Conservation (phyloP, 495 filamentous ascomycete species). For the Neurospora terricola region DNA sequence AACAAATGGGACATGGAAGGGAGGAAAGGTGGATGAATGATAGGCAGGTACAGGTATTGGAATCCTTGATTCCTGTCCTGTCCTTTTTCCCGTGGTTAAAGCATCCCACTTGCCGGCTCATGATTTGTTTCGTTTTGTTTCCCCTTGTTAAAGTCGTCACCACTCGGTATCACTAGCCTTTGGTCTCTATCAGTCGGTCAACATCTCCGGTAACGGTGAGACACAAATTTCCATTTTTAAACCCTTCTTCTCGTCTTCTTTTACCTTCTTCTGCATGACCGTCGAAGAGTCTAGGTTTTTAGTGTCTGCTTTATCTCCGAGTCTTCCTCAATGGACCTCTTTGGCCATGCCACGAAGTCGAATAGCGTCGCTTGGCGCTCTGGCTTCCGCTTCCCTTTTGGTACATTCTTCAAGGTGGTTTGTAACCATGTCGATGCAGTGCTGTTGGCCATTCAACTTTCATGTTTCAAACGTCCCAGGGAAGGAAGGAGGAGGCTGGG, state of each 20-base stretch:
- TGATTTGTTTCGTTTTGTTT: neutral
- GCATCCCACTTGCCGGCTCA: neutral
- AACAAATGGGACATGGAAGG: neutral
- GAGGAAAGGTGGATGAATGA: neutral
- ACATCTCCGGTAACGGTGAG: neutral
- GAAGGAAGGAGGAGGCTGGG: neutral
- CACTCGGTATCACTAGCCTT: neutral
- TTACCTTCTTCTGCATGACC: neutral
- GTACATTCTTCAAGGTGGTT: no score
- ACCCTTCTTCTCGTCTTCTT: neutral
- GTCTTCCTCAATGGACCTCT: neutral
- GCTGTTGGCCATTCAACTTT: neutral
- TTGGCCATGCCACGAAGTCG: neutral
- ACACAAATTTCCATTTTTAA: neutral
- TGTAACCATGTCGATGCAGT: neutral
- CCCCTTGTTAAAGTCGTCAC: neutral
- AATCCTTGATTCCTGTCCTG: neutral
- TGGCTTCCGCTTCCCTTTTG: neutral
- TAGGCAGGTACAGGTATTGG: neutral
- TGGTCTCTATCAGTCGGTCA: neutral
- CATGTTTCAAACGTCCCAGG: neutral
- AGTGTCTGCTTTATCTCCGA: neutral
- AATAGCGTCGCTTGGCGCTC: neutral
- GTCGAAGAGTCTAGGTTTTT: neutral
- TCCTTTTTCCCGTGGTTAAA: neutral